phyloP scores from a whole-genome alignment of 2,329 filamentous ascomycete species.

The Penicillium sp. region DNA sequence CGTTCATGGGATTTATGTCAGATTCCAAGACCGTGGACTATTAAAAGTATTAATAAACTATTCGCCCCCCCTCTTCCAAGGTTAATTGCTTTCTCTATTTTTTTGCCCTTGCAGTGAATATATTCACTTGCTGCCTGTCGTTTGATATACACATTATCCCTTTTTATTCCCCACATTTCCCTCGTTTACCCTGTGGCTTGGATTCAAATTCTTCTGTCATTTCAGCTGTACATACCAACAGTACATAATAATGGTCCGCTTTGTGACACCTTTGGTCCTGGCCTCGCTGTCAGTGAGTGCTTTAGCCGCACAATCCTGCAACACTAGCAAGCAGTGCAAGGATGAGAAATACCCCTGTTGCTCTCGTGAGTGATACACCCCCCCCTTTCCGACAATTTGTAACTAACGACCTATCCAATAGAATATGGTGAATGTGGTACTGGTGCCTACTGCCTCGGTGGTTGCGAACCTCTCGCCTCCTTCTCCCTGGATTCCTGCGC shows the following conservation, averaged over 20 bases:
- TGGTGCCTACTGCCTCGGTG: conserved; percentile 92
- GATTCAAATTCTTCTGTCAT: conserved; percentile 17
- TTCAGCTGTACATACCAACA: conserved; percentile 14
- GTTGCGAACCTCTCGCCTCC: conserved; percentile 86
- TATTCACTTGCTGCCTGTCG: conserved; percentile 10
- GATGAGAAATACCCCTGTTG: conserved; percentile 67
- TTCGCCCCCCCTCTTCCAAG: conserved; percentile 2
- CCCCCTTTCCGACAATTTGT: background rate
- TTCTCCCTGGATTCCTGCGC: conserved; percentile 80
- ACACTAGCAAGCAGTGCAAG: conserved; percentile 62
- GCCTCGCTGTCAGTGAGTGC: conserved; percentile 36
- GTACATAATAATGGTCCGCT: conserved; percentile 36
- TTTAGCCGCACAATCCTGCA: conserved; percentile 37
- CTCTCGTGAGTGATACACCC: conserved; percentile 61
- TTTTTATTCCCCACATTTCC: background rate
- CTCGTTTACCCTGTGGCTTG: conserved; percentile 7
- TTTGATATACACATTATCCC: background rate
- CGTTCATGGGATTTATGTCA: too few relatives aligned
- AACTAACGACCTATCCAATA: conserved; percentile 38
- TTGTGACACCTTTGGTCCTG: conserved; percentile 32
- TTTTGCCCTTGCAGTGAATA: background rate
- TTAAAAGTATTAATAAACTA: background rate
- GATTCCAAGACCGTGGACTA: too few relatives aligned
- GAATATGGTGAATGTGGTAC: conserved; percentile 92
- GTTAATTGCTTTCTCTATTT: background rate